Evolutionary conservation across 1,284 basidiomycete genomes (phyloP), one percentile per base, ranked within the genome.

Genomic region (Cryptococcus amylolentus): DNA sequence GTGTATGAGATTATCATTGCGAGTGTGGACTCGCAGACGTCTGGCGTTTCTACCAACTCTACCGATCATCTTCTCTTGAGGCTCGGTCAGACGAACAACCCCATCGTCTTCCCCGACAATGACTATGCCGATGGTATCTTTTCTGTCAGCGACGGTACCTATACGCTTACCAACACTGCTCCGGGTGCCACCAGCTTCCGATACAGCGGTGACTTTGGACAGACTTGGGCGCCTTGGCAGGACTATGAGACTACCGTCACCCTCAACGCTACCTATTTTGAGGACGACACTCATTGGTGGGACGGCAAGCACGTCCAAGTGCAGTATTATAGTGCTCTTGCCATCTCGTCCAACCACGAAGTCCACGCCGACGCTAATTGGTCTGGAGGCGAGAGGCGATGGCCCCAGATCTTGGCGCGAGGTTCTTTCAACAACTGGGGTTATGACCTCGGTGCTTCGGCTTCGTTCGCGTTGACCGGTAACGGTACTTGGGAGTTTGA

Each of bases 381-480:
- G 72, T 76, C 72, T 14, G 78, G 79, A 13, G 71, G 71, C 12
- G 79, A 82, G 52, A 86, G 91, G 63, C 88, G 89, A 43, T 86
- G 88, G 45, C 91, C 91, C 27, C 90, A 92, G 70, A 81, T 92
- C 66, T 79, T 95, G 50, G 88, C 86, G 47, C 86, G 91, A 66
- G 91, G 91, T 52, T 83, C 84, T 1, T 95, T 90, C 82, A 95
- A 95, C 71, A 78, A 83, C 45, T 95, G 90, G 90, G 91, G 91
- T 58, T 92, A 84, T 70, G 91, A 94, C 78, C 81, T 85, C 60
- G 91, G 91, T 70, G 82, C 91, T 47, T 65, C 82, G 0, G 81
- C 87, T 41, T 68, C 82, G 61, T 88, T 92, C 84, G 77, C 76
- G 41, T 83, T 86, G 55, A 81, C 82, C 44, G 75, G 77, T 3